Conservation (phyloP, 257 asterid genomes). For the Solanum pinnatisectum region DNA sequence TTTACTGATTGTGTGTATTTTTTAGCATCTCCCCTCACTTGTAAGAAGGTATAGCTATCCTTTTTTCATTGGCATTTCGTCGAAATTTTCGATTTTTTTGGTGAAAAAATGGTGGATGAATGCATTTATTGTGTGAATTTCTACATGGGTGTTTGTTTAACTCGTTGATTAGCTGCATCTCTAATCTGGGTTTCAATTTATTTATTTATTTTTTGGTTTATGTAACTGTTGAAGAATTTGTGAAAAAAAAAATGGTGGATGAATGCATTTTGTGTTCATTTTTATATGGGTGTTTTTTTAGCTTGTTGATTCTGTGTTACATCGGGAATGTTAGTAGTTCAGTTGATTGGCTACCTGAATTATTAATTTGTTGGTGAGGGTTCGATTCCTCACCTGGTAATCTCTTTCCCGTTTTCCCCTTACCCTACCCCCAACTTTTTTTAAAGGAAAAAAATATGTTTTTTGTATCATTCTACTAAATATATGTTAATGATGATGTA, state of each 20-base stretch:
- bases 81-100: neutral
- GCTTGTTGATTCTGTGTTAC: neutral
- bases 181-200: neutral
- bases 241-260: neutral
- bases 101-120: neutral
- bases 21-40: constrained; percentile 89
- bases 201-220: neutral
- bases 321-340: neutral
- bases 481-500: neutral
- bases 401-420: neutral
- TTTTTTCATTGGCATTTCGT: neutral
- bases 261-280: neutral
- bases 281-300: neutral
- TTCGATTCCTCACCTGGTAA: neutral
- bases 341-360: neutral
- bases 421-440: neutral
- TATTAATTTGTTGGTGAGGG: neutral
- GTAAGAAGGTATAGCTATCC: constrained; percentile 60
- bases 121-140: neutral
- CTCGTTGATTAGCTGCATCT: neutral
- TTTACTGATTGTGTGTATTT: constrained; percentile 92
- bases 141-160: neutral
- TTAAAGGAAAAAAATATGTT: neutral
- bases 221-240: neutral
- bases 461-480: neutral